These are phyloP conservation scores for Diplogelasinospora grovesii DNA, from an alignment of 495 filamentous ascomycete species.

Conservation along the genomic window DNA sequence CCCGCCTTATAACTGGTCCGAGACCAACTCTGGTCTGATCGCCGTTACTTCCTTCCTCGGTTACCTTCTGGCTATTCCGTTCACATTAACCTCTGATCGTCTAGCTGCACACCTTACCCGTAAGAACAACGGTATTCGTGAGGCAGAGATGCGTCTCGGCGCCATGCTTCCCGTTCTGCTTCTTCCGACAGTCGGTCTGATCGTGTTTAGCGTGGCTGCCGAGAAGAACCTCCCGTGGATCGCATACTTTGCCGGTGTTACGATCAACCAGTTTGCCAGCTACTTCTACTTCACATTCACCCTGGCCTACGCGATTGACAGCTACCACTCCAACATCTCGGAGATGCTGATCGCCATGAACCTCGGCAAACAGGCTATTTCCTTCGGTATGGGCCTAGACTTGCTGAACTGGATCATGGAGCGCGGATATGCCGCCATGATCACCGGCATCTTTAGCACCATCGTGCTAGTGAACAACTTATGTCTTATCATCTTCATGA, in stretches of 20 bases:
- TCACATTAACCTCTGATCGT: conserved; percentile 48
- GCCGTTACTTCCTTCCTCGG: conserved; percentile 46
- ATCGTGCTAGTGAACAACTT: conserved; percentile 53
- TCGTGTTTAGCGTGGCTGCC: conserved; percentile 51
- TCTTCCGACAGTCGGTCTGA: conserved; percentile 46
- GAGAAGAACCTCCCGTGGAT: conserved; percentile 49
- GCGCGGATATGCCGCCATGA: conserved; percentile 50
- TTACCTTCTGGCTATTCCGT: conserved; percentile 49
- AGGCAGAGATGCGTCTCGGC: conserved; percentile 56
- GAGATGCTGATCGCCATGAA: conserved; percentile 67
- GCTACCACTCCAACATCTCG: conserved; percentile 48
- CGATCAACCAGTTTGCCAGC: conserved; percentile 44
- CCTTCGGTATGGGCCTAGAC: conserved; percentile 54
- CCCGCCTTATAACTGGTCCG: conserved; percentile 52
- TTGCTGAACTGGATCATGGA: conserved; percentile 52
- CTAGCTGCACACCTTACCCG: conserved; percentile 50
- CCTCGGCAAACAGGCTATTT: conserved; percentile 58
- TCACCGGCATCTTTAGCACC: conserved; percentile 50
- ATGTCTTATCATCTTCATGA: conserved; percentile 46
- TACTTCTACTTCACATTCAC: conserved; percentile 57
- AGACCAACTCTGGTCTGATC: conserved; percentile 51
- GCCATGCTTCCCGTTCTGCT: conserved; percentile 49
- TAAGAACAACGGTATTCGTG: conserved; percentile 49
- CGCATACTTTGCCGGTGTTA: conserved; percentile 48
- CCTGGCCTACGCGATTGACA: conserved; percentile 55